Conservation (phyloP, 1,139 yeast genomes). For the Candida albicans region DNA sequence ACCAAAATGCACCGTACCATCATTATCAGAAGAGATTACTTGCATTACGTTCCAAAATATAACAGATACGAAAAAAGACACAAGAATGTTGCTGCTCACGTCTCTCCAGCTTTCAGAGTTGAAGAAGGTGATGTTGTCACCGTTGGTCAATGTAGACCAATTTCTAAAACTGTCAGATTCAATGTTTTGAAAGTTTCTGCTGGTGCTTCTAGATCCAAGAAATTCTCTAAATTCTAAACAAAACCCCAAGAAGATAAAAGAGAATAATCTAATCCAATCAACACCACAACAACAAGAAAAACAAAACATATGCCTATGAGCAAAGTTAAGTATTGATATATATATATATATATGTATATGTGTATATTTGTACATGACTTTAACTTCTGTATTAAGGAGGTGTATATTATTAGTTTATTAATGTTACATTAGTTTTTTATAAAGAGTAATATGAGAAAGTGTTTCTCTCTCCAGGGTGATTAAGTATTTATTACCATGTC, state of each 20-base stretch:
- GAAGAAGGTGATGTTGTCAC: conserved; percentile 98
- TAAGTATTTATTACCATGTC: no score
- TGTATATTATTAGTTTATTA: conserved; percentile 5
- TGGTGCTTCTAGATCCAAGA: conserved; percentile 87
- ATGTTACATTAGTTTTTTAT: conserved; percentile 2
- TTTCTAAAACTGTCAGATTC: conserved; percentile 99
- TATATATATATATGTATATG: conserved; percentile 2
- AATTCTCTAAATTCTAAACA: conserved; percentile 92
- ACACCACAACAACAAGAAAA: neutral
- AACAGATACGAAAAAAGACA: conserved; percentile 99
- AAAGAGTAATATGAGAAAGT: neutral
- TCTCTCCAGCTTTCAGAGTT: conserved; percentile 99
- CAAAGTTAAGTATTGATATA: neutral
- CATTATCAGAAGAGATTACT: conserved; percentile 99
- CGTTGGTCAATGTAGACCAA: conserved; percentile 99
- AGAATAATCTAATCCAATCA: neutral
- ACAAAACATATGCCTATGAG: neutral
- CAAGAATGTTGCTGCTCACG: conserved; percentile 99
- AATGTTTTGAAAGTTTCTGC: conserved; percentile 96
- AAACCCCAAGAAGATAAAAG: conserved; percentile 5
- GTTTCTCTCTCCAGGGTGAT: no score
- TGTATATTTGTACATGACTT: conserved; percentile 12
- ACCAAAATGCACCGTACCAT: conserved; percentile 99
- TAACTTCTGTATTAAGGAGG: conserved; percentile 1
- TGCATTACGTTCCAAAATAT: conserved; percentile 99